Conservation (phyloP, 2,329 filamentous ascomycete species). For the Cryphonectria parasitica region DNA sequence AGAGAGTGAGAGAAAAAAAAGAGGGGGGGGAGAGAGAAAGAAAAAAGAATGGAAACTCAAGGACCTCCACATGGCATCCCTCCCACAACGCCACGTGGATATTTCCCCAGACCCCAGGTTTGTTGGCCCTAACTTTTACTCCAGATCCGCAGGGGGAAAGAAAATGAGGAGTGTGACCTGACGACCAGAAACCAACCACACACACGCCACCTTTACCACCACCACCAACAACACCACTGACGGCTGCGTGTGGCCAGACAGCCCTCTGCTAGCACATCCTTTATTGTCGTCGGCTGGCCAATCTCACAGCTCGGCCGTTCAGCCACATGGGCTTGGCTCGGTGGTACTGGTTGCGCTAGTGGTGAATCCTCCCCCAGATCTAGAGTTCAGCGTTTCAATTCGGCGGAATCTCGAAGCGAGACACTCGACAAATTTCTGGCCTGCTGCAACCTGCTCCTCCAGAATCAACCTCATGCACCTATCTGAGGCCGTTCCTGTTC, state of each 20-base stretch:
- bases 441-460: not conserved
- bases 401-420: not conserved
- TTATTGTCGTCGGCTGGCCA: not conserved
- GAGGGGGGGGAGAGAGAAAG: not conserved
- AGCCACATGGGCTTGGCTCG: slow-evolving; percentile 11
- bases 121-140: not conserved
- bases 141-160: slow-evolving; percentile 4
- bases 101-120: slow-evolving; percentile 5
- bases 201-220: not conserved
- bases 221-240: not conserved
- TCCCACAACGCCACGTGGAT: slow-evolving; percentile 1
- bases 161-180: not conserved
- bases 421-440: not conserved
- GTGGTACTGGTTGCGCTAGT: slow-evolving; percentile 16
- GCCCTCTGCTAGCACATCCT: not conserved
- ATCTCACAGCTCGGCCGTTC: not conserved
- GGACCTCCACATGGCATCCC: not conserved
- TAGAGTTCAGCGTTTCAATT: not conserved
- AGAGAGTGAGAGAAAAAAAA: too few relatives aligned
- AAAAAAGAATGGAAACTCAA: not conserved
- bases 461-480: not conserved
- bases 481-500: not conserved
- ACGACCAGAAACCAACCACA: not conserved
- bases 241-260: not conserved
- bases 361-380: not conserved